Percentiles rank a stretch among this genome's conserved stretches.
These are phyloP conservation scores for Saprolegnia parasitica DNA, from an alignment of 352 stramenopile genomes.

Conservation along the genomic window DNA sequence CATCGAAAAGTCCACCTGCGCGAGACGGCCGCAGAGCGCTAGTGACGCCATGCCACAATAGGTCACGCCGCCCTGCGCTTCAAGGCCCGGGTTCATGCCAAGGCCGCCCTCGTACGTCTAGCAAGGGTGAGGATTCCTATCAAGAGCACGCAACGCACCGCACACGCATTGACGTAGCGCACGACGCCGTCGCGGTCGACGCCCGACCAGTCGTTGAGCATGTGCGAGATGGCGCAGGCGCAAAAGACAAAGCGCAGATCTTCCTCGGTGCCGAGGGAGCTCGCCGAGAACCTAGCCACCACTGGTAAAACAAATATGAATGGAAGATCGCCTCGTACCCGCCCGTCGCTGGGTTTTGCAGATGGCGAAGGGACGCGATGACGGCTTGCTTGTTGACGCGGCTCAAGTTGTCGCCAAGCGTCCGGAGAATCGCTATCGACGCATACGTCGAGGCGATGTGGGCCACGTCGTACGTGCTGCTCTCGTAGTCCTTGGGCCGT, in stretches of 20 bases:
- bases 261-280: slow-evolving; percentile 68
- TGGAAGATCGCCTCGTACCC: slow-evolving; percentile 35
- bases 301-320: background rate
- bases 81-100: slow-evolving; percentile 51
- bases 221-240: slow-evolving; percentile 81
- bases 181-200: slow-evolving; percentile 60
- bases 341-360: slow-evolving; percentile 73
- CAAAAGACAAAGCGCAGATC: slow-evolving; percentile 89
- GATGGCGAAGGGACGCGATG: slow-evolving; percentile 46
- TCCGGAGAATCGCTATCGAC: slow-evolving; percentile 75
- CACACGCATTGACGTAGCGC: slow-evolving; percentile 76
- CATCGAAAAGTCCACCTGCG: slow-evolving; percentile 63
- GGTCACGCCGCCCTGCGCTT: slow-evolving; percentile 70
- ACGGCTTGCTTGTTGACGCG: slow-evolving; percentile 70
- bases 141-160: slow-evolving; percentile 41
- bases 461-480: slow-evolving; percentile 69
- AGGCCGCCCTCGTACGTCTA: slow-evolving; percentile 83
- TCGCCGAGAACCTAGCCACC: slow-evolving; percentile 65
- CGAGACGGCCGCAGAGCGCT: slow-evolving; percentile 55
- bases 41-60: slow-evolving; percentile 75
- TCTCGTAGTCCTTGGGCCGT: slow-evolving; percentile 47
- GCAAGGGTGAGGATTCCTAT: slow-evolving; percentile 25
- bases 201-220: slow-evolving; percentile 82
- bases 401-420: slow-evolving; percentile 75
- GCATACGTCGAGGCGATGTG: slow-evolving; percentile 85